A percentile compares a stretch with the other conserved stretches of the same genome.
phyloP scores from a whole-genome alignment of 1,284 basidiomycete species.

The Tilletia walkeri region DNA sequence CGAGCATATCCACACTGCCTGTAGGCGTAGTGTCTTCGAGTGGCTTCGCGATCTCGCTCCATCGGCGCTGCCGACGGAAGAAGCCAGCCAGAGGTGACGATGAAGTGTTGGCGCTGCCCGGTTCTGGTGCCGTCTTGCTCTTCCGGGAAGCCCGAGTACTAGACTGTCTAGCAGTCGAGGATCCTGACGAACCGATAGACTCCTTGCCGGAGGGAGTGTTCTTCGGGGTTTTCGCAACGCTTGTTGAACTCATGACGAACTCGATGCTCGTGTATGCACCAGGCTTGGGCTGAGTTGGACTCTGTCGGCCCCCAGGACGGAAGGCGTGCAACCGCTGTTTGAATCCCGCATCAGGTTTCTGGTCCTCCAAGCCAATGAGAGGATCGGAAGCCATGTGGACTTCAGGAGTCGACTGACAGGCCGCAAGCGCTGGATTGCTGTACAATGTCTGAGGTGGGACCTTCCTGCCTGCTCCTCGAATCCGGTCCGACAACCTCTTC shows the following conservation, averaged over 20 bases:
- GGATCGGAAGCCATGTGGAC: conserved; percentile 44
- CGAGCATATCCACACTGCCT: background rate
- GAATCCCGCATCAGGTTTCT: conserved; percentile 5
- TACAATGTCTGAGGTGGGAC: conserved; percentile 2
- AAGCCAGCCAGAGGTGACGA: conserved; percentile 18
- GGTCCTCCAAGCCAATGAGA: conserved; percentile 35
- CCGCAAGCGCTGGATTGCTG: conserved; percentile 35
- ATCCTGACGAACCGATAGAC: background rate
- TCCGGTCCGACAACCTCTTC: conserved; percentile 1
- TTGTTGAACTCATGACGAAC: conserved; percentile 34
- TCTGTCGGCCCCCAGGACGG: background rate
- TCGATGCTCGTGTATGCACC: conserved; percentile 32
- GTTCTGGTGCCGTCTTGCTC: too few species aligned
- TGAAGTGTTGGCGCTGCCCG: conserved; percentile 10
- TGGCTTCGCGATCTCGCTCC: conserved; percentile 4
- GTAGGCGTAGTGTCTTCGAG: background rate
- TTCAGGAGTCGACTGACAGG: conserved; percentile 38
- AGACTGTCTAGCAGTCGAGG: conserved; percentile 18
- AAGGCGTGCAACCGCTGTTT: background rate
- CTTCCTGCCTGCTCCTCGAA: background rate
- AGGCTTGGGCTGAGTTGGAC: conserved; percentile 23
- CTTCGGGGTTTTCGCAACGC: conserved; percentile 23
- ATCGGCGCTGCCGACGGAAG: conserved; percentile 18
- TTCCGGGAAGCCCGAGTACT: conserved; percentile 20
- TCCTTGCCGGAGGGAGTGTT: conserved; percentile 23